Percentiles rank a stretch among this genome's conserved stretches.
Evolutionary conservation across 441 rosid genomes (phyloP).

Genomic region (Eutrema salsugineum): DNA sequence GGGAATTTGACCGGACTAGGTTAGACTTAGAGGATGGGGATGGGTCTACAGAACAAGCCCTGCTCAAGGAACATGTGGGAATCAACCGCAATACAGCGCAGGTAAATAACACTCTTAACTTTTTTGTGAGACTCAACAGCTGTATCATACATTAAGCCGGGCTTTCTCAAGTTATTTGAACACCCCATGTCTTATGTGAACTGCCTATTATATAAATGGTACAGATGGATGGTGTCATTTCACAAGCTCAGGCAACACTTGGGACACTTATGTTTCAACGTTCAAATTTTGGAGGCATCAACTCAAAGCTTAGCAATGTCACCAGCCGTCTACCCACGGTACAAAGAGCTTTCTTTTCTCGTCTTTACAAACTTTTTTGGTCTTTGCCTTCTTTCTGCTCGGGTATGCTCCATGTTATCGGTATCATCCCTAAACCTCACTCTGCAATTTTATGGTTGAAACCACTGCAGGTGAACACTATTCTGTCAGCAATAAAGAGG

Average conservation of each 20-base stretch:
- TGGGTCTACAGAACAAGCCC: constrained; percentile 70
- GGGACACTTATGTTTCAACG: constrained; percentile 85
- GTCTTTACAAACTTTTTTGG: background rate
- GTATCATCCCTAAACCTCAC: background rate
- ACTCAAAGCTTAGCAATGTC: constrained; percentile 88
- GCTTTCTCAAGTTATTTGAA: background rate
- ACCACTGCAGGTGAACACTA: constrained; percentile 70
- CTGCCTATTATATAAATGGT: constrained; percentile 10
- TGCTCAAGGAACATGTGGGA: constrained; percentile 78
- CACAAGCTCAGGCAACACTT: constrained; percentile 94
- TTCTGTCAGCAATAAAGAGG: constrained; percentile 83
- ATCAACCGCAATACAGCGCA: constrained; percentile 84
- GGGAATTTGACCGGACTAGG: constrained; percentile 89
- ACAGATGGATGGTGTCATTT: constrained; percentile 92
- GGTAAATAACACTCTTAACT: constrained; percentile 37
- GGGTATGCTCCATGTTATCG: background rate
- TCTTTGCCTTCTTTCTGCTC: background rate
- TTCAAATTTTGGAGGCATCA: constrained; percentile 89
- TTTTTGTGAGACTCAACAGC: background rate
- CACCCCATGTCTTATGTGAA: background rate
- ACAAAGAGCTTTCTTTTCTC: constrained; percentile 15
- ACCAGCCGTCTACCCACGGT: constrained; percentile 94
- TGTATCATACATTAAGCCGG: background rate
- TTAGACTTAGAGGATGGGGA: constrained; percentile 89
- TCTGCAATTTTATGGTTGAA: background rate